Evolutionary conservation across 352 stramenopile species (phyloP).

Genomic region (Phytophthora rubi): DNA sequence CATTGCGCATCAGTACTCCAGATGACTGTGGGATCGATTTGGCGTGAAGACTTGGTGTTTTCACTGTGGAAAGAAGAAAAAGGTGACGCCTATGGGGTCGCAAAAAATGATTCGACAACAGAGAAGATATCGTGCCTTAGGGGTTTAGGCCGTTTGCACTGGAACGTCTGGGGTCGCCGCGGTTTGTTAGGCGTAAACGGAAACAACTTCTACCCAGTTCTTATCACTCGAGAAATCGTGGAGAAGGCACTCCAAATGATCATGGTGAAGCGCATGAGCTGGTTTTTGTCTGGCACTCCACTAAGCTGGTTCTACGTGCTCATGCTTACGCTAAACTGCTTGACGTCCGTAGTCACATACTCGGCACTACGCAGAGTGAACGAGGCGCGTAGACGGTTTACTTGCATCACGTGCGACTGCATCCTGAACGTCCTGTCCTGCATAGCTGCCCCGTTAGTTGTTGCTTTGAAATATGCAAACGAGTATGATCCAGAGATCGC

Average conservation of each 20-base stretch:
- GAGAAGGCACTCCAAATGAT: background rate
- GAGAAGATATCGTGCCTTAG: background rate
- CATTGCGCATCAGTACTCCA: background rate
- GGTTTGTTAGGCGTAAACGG: slow-evolving; percentile 1
- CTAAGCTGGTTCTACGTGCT: slow-evolving; percentile 4
- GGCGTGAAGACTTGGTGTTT: background rate
- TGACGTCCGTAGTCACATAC: slow-evolving; percentile 4
- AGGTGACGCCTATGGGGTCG: background rate
- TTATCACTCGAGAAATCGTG: background rate
- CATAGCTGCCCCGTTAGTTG: slow-evolving; percentile 21
- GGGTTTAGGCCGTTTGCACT: background rate
- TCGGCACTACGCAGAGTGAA: slow-evolving; percentile 5
- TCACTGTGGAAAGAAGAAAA: background rate
- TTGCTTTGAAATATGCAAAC: slow-evolving; percentile 25
- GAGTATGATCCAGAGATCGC: slow-evolving; percentile 15
- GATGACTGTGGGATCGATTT: background rate
- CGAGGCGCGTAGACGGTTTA: slow-evolving; percentile 22
- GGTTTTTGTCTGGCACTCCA: background rate
- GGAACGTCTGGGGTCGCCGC: background rate
- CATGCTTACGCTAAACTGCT: slow-evolving; percentile 9
- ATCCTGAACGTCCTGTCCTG: slow-evolving; percentile 34
- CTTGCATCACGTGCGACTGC: slow-evolving; percentile 26
- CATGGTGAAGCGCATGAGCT: background rate
- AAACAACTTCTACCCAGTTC: background rate
- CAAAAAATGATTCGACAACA: background rate